phyloP scores from a whole-genome alignment of 805 yeast genomes.

The Saccharomycopsis sp. region DNA sequence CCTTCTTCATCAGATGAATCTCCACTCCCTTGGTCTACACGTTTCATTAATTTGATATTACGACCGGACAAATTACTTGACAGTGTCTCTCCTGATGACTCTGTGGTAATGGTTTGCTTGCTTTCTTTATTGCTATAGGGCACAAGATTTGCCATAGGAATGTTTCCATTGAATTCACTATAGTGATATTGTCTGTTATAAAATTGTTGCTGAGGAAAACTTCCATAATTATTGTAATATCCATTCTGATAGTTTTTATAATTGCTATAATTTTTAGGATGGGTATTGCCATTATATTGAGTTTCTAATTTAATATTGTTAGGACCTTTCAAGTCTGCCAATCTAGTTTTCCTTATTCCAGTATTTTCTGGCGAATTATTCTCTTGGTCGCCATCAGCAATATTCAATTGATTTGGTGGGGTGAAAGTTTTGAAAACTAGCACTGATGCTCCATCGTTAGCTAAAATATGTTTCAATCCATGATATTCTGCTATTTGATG shows the following conservation, averaged over 20 bases:
- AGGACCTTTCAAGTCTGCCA: neutral
- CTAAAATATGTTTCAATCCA: conserved; percentile 47
- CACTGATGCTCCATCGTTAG: conserved; percentile 45
- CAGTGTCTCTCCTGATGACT: neutral
- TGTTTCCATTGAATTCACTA: neutral
- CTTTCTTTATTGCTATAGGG: neutral
- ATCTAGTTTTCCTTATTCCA: neutral
- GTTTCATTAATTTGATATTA: conserved; percentile 22
- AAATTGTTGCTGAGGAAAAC: no score
- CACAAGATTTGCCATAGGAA: neutral
- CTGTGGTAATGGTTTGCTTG: neutral
- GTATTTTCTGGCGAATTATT: conserved; percentile 13
- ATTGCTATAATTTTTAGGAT: neutral
- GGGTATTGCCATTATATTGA: neutral
- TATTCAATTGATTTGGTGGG: conserved; percentile 16
- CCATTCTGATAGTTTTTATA: neutral
- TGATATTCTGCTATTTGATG: conserved; percentile 70
- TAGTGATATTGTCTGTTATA: no score
- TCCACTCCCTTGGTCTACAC: conserved; percentile 10
- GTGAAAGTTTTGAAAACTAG: conserved; percentile 32
- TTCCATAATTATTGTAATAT: neutral
- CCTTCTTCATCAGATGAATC: neutral
- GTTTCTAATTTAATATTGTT: neutral
- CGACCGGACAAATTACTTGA: neutral
- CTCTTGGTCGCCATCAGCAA: conserved; percentile 23